Evolutionary conservation across 306 rosid species (phyloP), one percentile per base, ranked within the genome.

Genomic region (Cicer pinnatifidum): DNA sequence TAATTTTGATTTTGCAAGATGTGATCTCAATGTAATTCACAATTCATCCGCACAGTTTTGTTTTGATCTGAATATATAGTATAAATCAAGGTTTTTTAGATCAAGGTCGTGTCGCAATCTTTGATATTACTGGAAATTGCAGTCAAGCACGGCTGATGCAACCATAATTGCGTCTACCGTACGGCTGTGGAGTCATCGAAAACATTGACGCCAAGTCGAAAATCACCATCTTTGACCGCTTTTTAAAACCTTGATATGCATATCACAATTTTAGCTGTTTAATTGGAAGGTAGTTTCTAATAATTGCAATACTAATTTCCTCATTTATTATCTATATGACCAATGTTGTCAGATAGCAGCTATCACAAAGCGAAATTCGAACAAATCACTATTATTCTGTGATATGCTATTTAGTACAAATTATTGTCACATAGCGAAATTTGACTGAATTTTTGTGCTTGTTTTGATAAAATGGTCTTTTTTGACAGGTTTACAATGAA

Each of bases 1-100:
- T 60, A 28, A 1, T 71, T 15, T 66, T 71, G 15, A 28, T 28
- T 7, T 59, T 74, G 69, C 69, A 63, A 9, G 45, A 11, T 59
- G 11, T 28, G 1, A 9, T 28, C 8, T 59, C 16, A 33, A 1
- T 38, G 17, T 44, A 44, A 3, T 66, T 63, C 44, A 59, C 16
- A 59, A 7, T 12, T 20, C 17, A 44, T 66, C 16, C 19, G 71
- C 17, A 44, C 20, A 66, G 7, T 43, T 44, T 38, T 17, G 54
- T 17, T 17, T 65, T 44, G 39, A 46, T 66, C 17, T 44, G 28
- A 5, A 40, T n/a, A 3, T 8, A n/a, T 62, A 23, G 60, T 19
- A 5, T 56, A 56, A 10, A 2, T 5, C 38, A 66, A 43, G 28
- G 7, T 23, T 23, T 61, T 61, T 61, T 61, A 37, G 43, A n/a